Conservation (phyloP, 305 asterid species). For the Plantago coronopus region DNA sequence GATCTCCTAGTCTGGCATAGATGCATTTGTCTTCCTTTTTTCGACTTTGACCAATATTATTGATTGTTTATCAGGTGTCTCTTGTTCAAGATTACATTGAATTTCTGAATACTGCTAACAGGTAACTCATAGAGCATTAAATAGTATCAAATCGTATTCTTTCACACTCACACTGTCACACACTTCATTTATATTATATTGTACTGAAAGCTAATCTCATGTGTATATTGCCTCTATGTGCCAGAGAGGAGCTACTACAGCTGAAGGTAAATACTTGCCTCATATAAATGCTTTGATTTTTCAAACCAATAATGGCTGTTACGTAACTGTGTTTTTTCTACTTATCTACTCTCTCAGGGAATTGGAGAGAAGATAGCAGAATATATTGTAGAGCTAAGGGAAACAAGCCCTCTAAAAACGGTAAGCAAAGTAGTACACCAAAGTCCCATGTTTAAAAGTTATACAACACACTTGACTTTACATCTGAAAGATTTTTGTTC, state of each 20-base stretch:
- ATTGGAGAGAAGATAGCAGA: slow-evolving; percentile 76
- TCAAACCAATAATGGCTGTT: background rate
- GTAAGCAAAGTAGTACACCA: slow-evolving; percentile 46
- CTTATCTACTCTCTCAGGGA: slow-evolving; percentile 45
- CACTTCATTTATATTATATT: no score
- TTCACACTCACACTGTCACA: background rate
- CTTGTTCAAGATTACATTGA: slow-evolving; percentile 68
- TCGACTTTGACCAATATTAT: slow-evolving; percentile 18
- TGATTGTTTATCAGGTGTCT: slow-evolving; percentile 42
- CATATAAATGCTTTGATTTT: background rate
- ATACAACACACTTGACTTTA: background rate
- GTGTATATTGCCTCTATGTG: background rate
- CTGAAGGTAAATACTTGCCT: slow-evolving; percentile 45
- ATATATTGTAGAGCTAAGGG: slow-evolving; percentile 68
- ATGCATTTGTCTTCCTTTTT: background rate
- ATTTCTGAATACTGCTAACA: slow-evolving; percentile 67
- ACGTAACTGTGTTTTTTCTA: slow-evolving; percentile 3
- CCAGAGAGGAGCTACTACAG: slow-evolving; percentile 75
- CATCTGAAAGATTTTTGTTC: no score
- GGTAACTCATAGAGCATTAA: slow-evolving; percentile 30
- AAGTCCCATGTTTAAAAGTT: background rate
- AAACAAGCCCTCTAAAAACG: slow-evolving; percentile 65
- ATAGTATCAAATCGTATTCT: no score
- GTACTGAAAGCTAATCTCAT: background rate
- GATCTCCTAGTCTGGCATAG: background rate